Conservation (phyloP, 441 rosid species). For the Jatropha multifida region DNA sequence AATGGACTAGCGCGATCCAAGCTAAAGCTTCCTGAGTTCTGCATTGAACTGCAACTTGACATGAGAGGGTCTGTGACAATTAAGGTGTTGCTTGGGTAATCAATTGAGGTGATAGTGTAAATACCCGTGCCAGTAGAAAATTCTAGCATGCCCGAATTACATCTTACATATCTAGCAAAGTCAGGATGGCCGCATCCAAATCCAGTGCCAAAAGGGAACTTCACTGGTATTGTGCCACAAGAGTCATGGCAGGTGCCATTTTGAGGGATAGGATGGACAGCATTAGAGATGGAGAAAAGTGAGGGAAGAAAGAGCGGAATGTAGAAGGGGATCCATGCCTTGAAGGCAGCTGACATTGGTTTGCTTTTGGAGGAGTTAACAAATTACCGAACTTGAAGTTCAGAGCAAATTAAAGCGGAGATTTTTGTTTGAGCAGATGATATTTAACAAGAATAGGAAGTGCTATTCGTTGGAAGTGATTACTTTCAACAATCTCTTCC, state of each 20-base stretch:
- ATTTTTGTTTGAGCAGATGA: conserved; percentile 5
- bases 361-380: conserved; percentile 5
- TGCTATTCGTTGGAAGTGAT: conserved; percentile 27
- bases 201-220: conserved; percentile 55
- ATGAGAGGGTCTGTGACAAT: conserved; percentile 52
- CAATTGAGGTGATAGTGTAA: conserved; percentile 49
- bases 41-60: conserved; percentile 70
- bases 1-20: conserved; percentile 58
- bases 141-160: conserved; percentile 46
- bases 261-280: conserved; percentile 31
- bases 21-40: conserved; percentile 64
- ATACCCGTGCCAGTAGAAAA: conserved; percentile 54
- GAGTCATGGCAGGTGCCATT: conserved; percentile 41
- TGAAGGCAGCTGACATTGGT: conserved; percentile 39
- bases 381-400: background rate
- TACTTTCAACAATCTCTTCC: conserved; percentile 22
- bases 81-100: conserved; percentile 45
- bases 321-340: conserved; percentile 23
- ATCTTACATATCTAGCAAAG: conserved; percentile 52
- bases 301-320: conserved; percentile 28
- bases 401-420: conserved; percentile 13
- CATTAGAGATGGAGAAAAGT: conserved; percentile 21
- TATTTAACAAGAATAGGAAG: conserved; percentile 16
- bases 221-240: conserved; percentile 49
- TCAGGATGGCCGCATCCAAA: conserved; percentile 67